These are phyloP conservation scores for Geotrichum cucujoidarum DNA, from an alignment of 1,139 yeast species.

Conservation along the genomic window DNA sequence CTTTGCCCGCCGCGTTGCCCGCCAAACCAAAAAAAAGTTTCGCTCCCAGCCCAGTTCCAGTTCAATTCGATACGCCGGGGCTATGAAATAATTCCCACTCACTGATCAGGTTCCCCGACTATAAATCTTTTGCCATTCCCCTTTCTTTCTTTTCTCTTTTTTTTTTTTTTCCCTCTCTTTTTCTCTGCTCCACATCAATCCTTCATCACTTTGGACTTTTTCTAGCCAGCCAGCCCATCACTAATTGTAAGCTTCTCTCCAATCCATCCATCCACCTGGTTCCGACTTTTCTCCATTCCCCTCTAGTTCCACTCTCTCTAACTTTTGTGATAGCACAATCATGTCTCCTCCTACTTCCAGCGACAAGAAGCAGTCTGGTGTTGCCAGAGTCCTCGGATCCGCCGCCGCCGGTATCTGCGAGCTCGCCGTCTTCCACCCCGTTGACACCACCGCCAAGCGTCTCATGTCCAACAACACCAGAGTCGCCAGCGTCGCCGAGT, in stretches of 20 bases:
- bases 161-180: neutral
- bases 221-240: conserved; percentile 2
- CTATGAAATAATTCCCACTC: neutral
- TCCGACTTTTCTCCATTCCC: neutral
- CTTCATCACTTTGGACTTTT: conserved; percentile 1
- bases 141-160: neutral
- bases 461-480: conserved; percentile 90
- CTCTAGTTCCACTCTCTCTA: neutral
- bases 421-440: conserved; percentile 96
- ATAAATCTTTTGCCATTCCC: neutral
- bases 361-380: conserved; percentile 84
- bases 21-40: no score
- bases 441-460: conserved; percentile 95
- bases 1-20: no score
- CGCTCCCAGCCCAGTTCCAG: no score
- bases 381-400: conserved; percentile 90
- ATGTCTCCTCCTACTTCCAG: conserved; percentile 46
- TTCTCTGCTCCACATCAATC: neutral
- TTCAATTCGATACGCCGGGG: no score
- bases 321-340: neutral
- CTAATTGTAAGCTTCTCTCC: neutral
- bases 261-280: neutral
- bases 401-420: conserved; percentile 98
- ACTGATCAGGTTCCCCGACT: neutral
- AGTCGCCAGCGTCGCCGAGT: conserved; percentile 51